phyloP scores from a whole-genome alignment of 1,139 yeast genomes.

The Candida frijolesensis region DNA sequence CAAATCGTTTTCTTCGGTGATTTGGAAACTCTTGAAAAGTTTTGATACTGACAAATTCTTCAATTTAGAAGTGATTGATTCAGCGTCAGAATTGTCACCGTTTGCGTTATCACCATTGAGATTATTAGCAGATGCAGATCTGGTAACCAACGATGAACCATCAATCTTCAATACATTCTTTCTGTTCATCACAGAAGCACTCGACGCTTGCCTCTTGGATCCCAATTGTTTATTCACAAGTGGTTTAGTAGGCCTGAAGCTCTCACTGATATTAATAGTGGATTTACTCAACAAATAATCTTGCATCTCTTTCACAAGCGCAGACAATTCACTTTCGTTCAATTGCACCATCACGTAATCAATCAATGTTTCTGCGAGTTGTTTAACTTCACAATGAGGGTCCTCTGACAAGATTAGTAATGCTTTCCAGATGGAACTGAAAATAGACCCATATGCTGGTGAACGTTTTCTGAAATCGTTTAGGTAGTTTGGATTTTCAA shows the following conservation, averaged over 20 bases:
- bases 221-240: conserved; percentile 30
- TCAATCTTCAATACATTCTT: conserved; percentile 33
- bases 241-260: conserved; percentile 38
- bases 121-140: conserved; percentile 37
- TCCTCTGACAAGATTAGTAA: conserved; percentile 81
- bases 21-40: conserved; percentile 44
- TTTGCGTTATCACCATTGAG: conserved; percentile 17
- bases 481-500: conserved; percentile 60
- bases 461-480: conserved; percentile 63
- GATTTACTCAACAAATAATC: conserved; percentile 59
- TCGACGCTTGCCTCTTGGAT: conserved; percentile 35
- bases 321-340: conserved; percentile 67
- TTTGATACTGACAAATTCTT: conserved; percentile 44
- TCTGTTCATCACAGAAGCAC: conserved; percentile 30
- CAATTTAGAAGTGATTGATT: conserved; percentile 41
- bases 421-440: conserved; percentile 86
- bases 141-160: conserved; percentile 28
- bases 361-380: conserved; percentile 71
- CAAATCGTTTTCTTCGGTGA: conserved; percentile 44
- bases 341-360: conserved; percentile 72
- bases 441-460: conserved; percentile 86
- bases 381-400: conserved; percentile 82
- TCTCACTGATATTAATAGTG: conserved; percentile 43
- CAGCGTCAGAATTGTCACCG: conserved; percentile 29
- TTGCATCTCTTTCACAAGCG: conserved; percentile 65